phyloP scores from a whole-genome alignment of 2,329 filamentous ascomycete genomes.

The Tolypocladium album region DNA sequence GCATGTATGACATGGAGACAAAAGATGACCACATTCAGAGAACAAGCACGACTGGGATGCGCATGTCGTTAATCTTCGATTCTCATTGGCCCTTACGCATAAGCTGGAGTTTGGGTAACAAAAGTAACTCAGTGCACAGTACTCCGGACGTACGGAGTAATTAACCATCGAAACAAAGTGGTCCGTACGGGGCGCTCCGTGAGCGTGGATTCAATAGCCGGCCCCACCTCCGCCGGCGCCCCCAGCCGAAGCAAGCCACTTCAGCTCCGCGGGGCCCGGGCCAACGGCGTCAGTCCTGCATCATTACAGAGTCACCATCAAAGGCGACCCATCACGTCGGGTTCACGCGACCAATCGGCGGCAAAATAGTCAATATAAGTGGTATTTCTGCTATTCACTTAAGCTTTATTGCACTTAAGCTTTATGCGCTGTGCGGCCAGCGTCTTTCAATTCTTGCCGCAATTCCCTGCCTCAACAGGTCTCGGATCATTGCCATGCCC shows the following conservation, averaged over 20 bases:
- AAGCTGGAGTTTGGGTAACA: background rate
- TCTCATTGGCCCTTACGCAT: background rate
- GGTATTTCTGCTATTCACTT: constrained; percentile 27
- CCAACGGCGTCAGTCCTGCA: background rate
- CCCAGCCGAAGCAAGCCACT: background rate
- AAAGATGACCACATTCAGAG: background rate
- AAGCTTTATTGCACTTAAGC: constrained; percentile 12
- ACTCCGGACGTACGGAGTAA: no score
- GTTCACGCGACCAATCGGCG: background rate
- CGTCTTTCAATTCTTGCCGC: background rate
- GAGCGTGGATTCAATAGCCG: background rate
- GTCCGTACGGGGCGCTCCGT: no score
- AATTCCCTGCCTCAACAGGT: background rate
- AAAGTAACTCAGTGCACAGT: no score
- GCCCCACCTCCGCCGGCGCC: background rate
- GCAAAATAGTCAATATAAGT: constrained; percentile 4
- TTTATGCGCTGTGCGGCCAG: background rate
- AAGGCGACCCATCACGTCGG: background rate
- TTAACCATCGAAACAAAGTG: no score
- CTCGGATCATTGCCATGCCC: background rate
- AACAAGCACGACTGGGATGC: background rate
- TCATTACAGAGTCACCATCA: background rate
- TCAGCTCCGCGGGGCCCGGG: background rate
- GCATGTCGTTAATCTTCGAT: background rate
- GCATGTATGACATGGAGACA: no score